These are phyloP conservation scores for Caryopteris hybrid DNA, from an alignment of 305 asterid genomes.

Conservation along the genomic window DNA sequence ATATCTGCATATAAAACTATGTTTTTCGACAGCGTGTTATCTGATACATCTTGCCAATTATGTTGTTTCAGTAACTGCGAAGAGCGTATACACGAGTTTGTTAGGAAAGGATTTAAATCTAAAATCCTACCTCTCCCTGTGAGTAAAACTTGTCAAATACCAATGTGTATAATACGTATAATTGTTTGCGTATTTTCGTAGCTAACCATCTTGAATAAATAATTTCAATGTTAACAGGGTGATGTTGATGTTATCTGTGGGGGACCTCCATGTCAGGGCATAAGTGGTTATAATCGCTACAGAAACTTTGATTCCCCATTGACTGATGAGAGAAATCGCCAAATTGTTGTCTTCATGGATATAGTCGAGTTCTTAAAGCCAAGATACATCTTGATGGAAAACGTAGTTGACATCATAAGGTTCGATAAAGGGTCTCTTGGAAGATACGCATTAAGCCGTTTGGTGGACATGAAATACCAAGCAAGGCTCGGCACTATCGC, in stretches of 20 bases:
- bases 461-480: slow-evolving; percentile 55
- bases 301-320: slow-evolving; percentile 47
- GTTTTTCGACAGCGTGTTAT: neutral
- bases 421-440: slow-evolving; percentile 48
- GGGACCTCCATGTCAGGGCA: slow-evolving; percentile 65
- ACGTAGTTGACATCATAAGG: slow-evolving; percentile 53
- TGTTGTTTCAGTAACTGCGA: slow-evolving; percentile 36
- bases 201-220: neutral
- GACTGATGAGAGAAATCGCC: slow-evolving; percentile 47
- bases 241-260: slow-evolving; percentile 52
- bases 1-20: no score
- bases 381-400: slow-evolving; percentile 49
- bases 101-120: slow-evolving; percentile 29
- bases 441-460: slow-evolving; percentile 49
- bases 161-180: neutral
- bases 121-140: slow-evolving; percentile 50
- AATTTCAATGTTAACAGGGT: slow-evolving; percentile 29
- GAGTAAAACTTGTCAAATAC: slow-evolving; percentile 15
- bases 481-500: slow-evolving; percentile 53
- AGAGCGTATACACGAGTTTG: slow-evolving; percentile 40
- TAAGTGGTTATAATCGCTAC: slow-evolving; percentile 53
- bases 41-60: neutral
- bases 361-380: slow-evolving; percentile 45
- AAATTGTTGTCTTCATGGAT: slow-evolving; percentile 47
- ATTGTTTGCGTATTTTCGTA: neutral